These are phyloP conservation scores for Dorcoceras hygrometricum DNA, from an alignment of 257 asterid species.

Conservation along the genomic window DNA sequence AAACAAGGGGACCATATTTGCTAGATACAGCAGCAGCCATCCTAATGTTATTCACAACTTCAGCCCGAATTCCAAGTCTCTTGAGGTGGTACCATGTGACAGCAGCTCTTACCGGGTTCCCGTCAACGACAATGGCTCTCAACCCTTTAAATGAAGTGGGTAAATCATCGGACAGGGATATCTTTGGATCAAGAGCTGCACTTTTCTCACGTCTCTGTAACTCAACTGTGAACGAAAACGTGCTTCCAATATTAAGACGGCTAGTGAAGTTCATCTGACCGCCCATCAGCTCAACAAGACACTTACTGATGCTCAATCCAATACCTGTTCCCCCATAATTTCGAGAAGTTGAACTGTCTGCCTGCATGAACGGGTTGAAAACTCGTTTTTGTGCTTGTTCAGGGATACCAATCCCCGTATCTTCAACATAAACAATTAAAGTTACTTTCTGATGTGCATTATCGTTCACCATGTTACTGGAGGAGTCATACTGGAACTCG, in stretches of 20 bases:
- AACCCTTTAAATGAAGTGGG: slow-evolving; percentile 60
- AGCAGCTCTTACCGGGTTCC: slow-evolving; percentile 76
- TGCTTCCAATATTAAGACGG: slow-evolving; percentile 80
- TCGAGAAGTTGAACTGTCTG: slow-evolving; percentile 93
- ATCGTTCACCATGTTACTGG: slow-evolving; percentile 29
- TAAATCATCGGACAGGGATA: slow-evolving; percentile 48
- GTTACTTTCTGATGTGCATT: slow-evolving; percentile 37
- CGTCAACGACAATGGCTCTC: slow-evolving; percentile 65
- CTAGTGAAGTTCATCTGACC: slow-evolving; percentile 80
- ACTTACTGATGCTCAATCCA: slow-evolving; percentile 87
- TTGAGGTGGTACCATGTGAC: slow-evolving; percentile 77
- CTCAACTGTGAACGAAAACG: slow-evolving; percentile 69
- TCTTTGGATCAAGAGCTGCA: slow-evolving; percentile 36
- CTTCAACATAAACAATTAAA: slow-evolving; percentile 76
- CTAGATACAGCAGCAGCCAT: slow-evolving; percentile 39
- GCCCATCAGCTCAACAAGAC: slow-evolving; percentile 89
- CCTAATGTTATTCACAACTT: slow-evolving; percentile 47
- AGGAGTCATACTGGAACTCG: slow-evolving; percentile 31
- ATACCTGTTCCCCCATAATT: slow-evolving; percentile 94
- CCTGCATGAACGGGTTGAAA: slow-evolving; percentile 95
- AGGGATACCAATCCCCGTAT: slow-evolving; percentile 88
- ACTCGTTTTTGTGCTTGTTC: slow-evolving; percentile 67
- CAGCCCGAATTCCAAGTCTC: slow-evolving; percentile 73
- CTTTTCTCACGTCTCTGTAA: slow-evolving; percentile 46
- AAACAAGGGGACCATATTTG: slow-evolving; percentile 37